phyloP scores from a whole-genome alignment of 352 stramenopile species.

The Globisporangium canariense region DNA sequence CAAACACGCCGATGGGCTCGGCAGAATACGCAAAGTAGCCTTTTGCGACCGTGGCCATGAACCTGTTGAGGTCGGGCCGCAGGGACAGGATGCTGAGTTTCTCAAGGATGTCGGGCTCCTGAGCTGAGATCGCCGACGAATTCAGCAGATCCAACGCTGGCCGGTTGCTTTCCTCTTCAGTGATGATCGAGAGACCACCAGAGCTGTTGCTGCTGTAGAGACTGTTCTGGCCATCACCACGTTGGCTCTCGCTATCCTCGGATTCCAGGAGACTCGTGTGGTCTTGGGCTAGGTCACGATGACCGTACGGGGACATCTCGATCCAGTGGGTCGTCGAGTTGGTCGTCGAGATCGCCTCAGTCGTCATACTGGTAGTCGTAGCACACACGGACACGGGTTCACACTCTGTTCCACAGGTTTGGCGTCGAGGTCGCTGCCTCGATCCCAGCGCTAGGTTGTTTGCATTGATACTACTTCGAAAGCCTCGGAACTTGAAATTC shows the following conservation, averaged over 20 bases:
- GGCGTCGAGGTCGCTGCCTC: neutral
- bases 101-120: constrained; percentile 21
- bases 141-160: neutral
- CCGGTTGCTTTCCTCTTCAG: neutral
- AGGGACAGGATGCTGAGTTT: constrained; percentile 25
- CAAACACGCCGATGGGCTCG: constrained; percentile 24
- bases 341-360: neutral
- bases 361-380: neutral
- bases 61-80: constrained; percentile 23
- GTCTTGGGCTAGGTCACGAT: neutral
- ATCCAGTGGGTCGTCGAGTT: neutral
- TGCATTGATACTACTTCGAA: neutral
- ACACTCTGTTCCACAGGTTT: constrained; percentile 1
- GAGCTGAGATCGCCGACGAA: neutral
- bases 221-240: neutral
- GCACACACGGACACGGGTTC: neutral
- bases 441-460: neutral
- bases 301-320: neutral
- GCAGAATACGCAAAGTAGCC: constrained; percentile 19
- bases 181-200: neutral
- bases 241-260: neutral
- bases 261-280: neutral
- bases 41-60: constrained; percentile 16
- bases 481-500: neutral
- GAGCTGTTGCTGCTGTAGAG: neutral